Evolutionary conservation across 805 yeast species (phyloP), one percentile per base, ranked within the genome.

Genomic region (Komagataella phaffii): DNA sequence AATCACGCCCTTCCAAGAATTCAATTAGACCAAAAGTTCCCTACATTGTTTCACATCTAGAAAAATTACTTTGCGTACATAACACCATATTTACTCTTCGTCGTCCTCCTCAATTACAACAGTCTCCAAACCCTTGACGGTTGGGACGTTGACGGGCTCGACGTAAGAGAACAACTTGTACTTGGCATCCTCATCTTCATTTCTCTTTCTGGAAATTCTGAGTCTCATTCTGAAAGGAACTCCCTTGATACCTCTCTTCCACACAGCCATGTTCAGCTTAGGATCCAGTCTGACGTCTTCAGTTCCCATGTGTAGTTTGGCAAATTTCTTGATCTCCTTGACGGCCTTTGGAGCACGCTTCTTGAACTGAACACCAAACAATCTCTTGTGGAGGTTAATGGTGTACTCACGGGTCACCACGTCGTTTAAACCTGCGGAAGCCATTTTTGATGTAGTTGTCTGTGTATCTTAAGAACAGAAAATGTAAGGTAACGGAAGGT

Each of bases 321-420:
- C 97, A 74, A 93, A 93, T 79, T 87, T 89, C 83, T 88, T 91
- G 81, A 93, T 90, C 78, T 89, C 99, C 87, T 88, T 93, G 79
- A 91, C 93, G 69, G 99, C 99, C 74, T 80, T 88, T 79, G 99
- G 99, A 71, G 99, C 99, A 81, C 97, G 89, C 86, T 86, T 87
- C 84, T 93, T 93, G 96, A 91, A 93, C 78, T 88, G 86, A 66
- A 85, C 90, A 81, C 98, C 98, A 79, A 88, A 96, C 74, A 89
- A 86, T 80, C 98, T 89, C 79, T 89, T 91, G 96, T 89, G 96
- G 77, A 91, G 80, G 88, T 93, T 91, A 78, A 93, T 90, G 84
- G 99, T 93, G 88, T 93, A 93, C 81, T 93, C 99, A 79, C 99
- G 96, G 76, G 99, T 87, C 77, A 93, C 97, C 77, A 89, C 96